phyloP scores from a whole-genome alignment of 2,329 filamentous ascomycete species.

The Botrytis pseudocinerea region DNA sequence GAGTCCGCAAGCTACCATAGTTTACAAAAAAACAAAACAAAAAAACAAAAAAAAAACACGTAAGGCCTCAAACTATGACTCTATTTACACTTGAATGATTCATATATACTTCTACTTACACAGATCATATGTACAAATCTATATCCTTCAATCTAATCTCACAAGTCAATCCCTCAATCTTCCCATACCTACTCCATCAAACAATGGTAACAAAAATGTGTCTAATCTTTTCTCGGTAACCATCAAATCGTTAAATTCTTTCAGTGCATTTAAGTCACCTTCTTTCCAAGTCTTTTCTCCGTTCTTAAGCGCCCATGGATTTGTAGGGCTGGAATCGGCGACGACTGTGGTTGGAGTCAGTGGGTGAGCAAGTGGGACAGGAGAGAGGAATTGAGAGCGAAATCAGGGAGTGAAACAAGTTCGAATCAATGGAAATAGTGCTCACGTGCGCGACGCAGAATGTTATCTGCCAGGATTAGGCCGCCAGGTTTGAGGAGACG shows the following conservation, averaged over 20 bases:
- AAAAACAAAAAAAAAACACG: background rate
- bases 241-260: slow-evolving; percentile 43
- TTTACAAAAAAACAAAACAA: background rate
- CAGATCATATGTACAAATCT: background rate
- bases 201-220: slow-evolving; percentile 44
- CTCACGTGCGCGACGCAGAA: slow-evolving; percentile 47
- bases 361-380: background rate
- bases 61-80: background rate
- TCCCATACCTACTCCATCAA: slow-evolving; percentile 44
- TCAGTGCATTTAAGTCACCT: slow-evolving; percentile 57
- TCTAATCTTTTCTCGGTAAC: slow-evolving; percentile 41
- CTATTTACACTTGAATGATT: background rate
- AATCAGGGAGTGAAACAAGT: background rate
- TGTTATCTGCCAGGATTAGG: slow-evolving; percentile 56
- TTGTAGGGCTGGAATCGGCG: slow-evolving; percentile 43
- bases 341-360: slow-evolving; percentile 40
- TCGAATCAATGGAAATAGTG: background rate
- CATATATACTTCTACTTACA: background rate
- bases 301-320: slow-evolving; percentile 37
- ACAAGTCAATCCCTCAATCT: slow-evolving; percentile 32
- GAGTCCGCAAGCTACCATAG: background rate
- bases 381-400: background rate
- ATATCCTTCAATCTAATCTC: background rate
- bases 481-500: slow-evolving; percentile 52
- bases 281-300: slow-evolving; percentile 32